Base-by-base conservation (phyloP, 2,329 filamentous ascomycete species). In the Colletotrichum viniferum region DNA sequence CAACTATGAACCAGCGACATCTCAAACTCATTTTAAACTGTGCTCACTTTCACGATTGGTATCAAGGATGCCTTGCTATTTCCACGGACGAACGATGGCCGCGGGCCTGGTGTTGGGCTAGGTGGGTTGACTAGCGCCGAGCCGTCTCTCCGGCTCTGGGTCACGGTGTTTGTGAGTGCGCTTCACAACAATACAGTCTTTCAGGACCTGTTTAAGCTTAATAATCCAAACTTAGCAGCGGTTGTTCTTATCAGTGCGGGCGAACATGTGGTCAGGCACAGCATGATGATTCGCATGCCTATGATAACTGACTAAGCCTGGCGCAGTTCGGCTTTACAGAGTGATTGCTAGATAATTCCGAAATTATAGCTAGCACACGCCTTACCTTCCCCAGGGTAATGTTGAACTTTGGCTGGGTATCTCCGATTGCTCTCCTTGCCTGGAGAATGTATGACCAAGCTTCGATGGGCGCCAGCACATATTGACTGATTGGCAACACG, bases 21-120 rank as follows among this genome's bases (percentile, higher is more conserved):
- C 1, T 52, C 43, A 24, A 13, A 52, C 2, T 5, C 4, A 0
- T 21, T 7, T n/a, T 2, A 21, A 3, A 4, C n/a, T 13, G 2
- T 21, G 43, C 10, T 13, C 1, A 21, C 5, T 1, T 13, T 1
- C 10, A 52, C 2, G 0, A 3, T 52, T 21, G 5, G n/a, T 52
- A 52, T 7, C n/a, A 8, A 21, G 12, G 10, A 24, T 52, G 43
- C 43, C 43, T 52, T 52, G n/a, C 43, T 52, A 52, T 21, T 52
- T 52, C 43, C 43, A 52, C 43, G 43, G 43, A 21, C 43, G 43
- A 52, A 21, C 43, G n/a, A 52, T 4, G 43, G 43, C 43, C 43
- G 43, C n/a, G 43, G 43, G 18, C 43, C 43, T 48, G 21, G 3
- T 21, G 5, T 7, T 21, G 43, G n/a, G 43, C 43, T 13, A 52